These are phyloP conservation scores for Phellopilus nigrolimitatus DNA, from an alignment of 1,284 basidiomycete species.

Conservation along the genomic window DNA sequence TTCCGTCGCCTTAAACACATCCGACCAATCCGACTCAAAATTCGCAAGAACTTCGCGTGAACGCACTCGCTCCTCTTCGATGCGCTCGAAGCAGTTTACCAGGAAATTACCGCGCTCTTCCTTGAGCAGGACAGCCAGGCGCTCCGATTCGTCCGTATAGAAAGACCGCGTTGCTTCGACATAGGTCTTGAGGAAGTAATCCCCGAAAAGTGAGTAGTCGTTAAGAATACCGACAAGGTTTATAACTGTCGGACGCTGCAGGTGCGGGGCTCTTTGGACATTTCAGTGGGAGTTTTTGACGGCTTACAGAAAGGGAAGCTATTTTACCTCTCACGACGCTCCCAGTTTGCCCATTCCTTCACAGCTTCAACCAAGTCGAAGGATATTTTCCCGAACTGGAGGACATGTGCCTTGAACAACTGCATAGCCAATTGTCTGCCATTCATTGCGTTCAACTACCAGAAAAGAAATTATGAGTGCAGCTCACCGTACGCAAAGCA, in stretches of 20 bases:
- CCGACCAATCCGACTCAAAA: conserved; percentile 37
- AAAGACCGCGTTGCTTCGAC: conserved; percentile 44
- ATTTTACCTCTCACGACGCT: conserved; percentile 45
- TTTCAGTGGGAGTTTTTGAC: not conserved
- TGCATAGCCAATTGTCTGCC: conserved; percentile 49
- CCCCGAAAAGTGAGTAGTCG: conserved; percentile 49
- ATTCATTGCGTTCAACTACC: conserved; percentile 7
- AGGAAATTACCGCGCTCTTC: conserved; percentile 54
- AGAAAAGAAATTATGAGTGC: not conserved
- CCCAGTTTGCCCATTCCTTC: conserved; percentile 49
- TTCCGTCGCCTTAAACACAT: conserved; percentile 48
- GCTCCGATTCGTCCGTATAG: conserved; percentile 48
- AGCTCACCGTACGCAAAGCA: conserved; percentile 27
- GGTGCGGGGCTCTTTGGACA: conserved; percentile 27
- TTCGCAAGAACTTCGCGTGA: conserved; percentile 46
- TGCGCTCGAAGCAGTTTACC: conserved; percentile 39
- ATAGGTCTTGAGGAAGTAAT: conserved; percentile 46
- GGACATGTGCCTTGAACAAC: conserved; percentile 47
- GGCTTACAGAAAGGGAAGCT: not conserved
- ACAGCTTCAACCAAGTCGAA: conserved; percentile 47
- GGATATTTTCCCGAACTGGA: conserved; percentile 43
- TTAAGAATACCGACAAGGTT: conserved; percentile 50
- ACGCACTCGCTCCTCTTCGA: conserved; percentile 53
- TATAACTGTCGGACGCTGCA: conserved; percentile 35
- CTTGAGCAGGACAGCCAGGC: conserved; percentile 31